phyloP scores from a whole-genome alignment of 305 asterid species.

The Fraxinus albicans region DNA sequence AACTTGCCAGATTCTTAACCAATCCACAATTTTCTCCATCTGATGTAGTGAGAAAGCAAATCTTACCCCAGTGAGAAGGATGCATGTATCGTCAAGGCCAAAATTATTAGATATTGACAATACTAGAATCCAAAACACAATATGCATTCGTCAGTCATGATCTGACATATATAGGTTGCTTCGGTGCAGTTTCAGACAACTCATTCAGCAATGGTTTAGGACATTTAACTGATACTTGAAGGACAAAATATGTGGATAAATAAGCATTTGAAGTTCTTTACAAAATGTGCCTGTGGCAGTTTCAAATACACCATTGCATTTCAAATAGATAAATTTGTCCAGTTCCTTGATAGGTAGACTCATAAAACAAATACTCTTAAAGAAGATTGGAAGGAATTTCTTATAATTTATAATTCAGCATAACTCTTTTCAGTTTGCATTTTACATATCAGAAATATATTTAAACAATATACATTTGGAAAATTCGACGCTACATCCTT shows the following conservation, averaged over 20 bases:
- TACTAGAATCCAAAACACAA: not conserved
- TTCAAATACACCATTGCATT: not conserved
- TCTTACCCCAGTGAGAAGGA: conserved; percentile 96
- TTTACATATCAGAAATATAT: not conserved
- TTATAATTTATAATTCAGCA: not conserved
- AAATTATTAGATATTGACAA: conserved; percentile 22
- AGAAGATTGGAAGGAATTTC: not conserved
- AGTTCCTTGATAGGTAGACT: not conserved
- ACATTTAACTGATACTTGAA: not conserved
- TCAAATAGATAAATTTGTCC: not conserved
- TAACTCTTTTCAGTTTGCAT: not conserved
- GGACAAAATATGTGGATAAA: not conserved
- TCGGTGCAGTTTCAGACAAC: not conserved
- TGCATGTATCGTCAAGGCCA: conserved; percentile 53
- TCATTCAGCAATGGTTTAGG: not conserved
- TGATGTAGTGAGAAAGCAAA: conserved; percentile 88
- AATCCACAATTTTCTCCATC: conserved; percentile 99
- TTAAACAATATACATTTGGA: not conserved
- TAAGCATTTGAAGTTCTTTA: not conserved
- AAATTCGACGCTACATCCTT: not conserved
- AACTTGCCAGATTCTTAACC: conserved; percentile 85
- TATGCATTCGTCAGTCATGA: not conserved
- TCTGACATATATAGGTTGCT: not conserved
- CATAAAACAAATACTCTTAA: not conserved
- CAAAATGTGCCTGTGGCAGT: not conserved